Evolutionary conservation across 495 filamentous ascomycete species (phyloP).

Genomic region (Talaromyces trachyspermus): DNA sequence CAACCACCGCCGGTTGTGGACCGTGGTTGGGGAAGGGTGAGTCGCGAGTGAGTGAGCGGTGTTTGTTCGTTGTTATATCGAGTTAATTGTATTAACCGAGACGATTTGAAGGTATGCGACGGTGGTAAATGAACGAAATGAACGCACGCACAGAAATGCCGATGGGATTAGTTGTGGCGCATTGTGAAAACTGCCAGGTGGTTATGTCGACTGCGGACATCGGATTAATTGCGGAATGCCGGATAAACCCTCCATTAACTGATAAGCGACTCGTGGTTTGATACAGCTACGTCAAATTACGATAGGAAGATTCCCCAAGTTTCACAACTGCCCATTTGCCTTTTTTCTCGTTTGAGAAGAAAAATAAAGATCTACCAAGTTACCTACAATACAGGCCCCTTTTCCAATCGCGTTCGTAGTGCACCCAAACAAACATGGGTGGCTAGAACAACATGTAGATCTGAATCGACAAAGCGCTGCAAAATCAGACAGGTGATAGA

Average conservation of each 20-base stretch:
- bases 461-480: slow-evolving; percentile 7
- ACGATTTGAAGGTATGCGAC: no score
- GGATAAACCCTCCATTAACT: not conserved
- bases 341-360: not conserved
- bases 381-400: slow-evolving; percentile 6
- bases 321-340: slow-evolving; percentile 4
- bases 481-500: slow-evolving; percentile 1
- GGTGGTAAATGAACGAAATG: no score
- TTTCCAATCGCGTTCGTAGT: not conserved
- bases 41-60: no score
- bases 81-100: no score
- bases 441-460: slow-evolving; percentile 4
- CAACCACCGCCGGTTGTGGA: no score
- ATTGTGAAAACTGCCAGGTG: not conserved
- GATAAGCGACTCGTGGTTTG: no score
- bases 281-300: no score
- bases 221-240: not conserved
- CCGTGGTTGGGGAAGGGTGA: no score
- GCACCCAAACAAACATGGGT: not conserved
- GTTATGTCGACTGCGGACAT: not conserved
- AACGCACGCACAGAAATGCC: no score
- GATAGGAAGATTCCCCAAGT: not conserved
- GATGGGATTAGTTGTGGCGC: no score
- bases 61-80: no score
- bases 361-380: slow-evolving; percentile 2